Evolutionary conservation across 306 rosid genomes (phyloP).

Genomic region (Cicer chorassanicum): DNA sequence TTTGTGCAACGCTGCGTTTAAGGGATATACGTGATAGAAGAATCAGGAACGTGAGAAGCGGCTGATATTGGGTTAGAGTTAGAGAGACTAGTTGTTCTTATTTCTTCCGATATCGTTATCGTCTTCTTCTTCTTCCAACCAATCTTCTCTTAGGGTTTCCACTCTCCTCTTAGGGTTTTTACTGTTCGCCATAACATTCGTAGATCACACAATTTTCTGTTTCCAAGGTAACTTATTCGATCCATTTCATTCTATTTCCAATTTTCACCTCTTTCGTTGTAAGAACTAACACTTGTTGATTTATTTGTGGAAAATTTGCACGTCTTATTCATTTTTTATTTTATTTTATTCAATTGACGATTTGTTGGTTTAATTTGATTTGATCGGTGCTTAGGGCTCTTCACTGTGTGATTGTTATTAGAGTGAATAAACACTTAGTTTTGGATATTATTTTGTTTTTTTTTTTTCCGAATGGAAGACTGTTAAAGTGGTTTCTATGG

Average conservation of each 20-base stretch:
- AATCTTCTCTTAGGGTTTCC: slow-evolving; percentile 44
- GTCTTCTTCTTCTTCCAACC: slow-evolving; percentile 1
- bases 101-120: slow-evolving; percentile 24
- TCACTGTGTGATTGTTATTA: neutral
- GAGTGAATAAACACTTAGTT: neutral
- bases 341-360: neutral
- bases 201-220: neutral
- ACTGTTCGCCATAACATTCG: neutral
- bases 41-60: slow-evolving; percentile 47
- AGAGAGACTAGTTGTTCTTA: neutral
- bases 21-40: slow-evolving; percentile 35
- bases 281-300: neutral
- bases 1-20: slow-evolving; percentile 38
- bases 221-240: slow-evolving; percentile 21
- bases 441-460: neutral
- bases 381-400: slow-evolving; percentile 7
- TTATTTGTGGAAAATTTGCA: neutral
- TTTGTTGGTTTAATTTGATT: slow-evolving; percentile 6
- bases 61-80: slow-evolving; percentile 37
- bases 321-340: neutral
- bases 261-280: neutral
- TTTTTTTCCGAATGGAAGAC: neutral
- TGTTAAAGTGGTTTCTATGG: slow-evolving; percentile 15
- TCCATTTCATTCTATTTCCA: neutral
- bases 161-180: slow-evolving; percentile 40